Base-by-base conservation (phyloP, 2,329 filamentous ascomycete genomes). In the Aspergillus sp. region DNA sequence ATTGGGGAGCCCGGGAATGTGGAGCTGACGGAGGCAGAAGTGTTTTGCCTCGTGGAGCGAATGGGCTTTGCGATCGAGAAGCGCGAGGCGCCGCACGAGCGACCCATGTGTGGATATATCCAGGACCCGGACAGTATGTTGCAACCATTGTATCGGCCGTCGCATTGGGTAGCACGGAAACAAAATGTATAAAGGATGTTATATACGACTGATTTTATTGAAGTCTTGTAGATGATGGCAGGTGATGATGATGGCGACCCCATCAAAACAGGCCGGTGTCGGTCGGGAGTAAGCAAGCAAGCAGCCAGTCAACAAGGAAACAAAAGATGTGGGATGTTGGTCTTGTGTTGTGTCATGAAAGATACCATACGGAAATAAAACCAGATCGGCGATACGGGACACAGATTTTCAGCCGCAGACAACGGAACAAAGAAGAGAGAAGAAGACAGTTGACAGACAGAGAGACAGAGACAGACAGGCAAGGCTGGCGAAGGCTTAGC, bases 1-100 rank as follows among this genome's bases (percentile, higher is more conserved):
- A 96, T 97, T 64, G 92, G 88, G 0, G 92, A 96, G 68, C 91
- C 92, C 0, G 95, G 95, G 0, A 92, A 88, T 63, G 91, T 98
- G 67, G 95, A 99, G 80, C 82, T 99, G 57, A 89, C 90, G 0
- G 87, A 97, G 62, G 91, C 97, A 28, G 95, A 99, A 79, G 90
- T 99, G 9, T 77, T 96, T 60, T 82, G 84, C 15, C 80, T 99
- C 45, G 84, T 98, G 2, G 80, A 87, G 66, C 84, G 83, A 59
- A 79, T 94, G 69, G 95, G 93, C 0, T 99, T 99, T 71, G 80
- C 80, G 5, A 79, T 99, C 6, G 87, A 91, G 70, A 82, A 80
- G 65, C 82, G 84, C 53, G 81, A 89, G 72, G 80, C 80, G 1
- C 83, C 80, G 1, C 77, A 88, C n/a, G 80, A 85, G 62, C 88